These are phyloP conservation scores for Uncinocarpus reesii DNA, from an alignment of 2,329 filamentous ascomycete species.

Conservation along the genomic window DNA sequence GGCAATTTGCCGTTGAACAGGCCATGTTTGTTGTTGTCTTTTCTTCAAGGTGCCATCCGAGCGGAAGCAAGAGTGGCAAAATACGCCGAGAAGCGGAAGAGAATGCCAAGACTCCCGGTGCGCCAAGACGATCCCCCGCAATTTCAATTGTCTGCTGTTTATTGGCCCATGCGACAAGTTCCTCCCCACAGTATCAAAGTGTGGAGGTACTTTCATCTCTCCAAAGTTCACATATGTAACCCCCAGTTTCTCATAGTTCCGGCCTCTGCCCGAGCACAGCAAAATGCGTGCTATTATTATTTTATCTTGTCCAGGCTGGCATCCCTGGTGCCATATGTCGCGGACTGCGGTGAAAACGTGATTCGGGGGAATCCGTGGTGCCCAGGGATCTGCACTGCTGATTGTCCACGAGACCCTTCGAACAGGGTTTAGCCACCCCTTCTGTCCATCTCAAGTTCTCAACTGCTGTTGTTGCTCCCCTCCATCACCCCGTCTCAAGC, in stretches of 20 bases:
- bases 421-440: conserved; percentile 7
- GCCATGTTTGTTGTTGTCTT: no score
- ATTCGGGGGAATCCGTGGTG: conserved; percentile 2
- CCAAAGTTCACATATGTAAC: conserved; percentile 1
- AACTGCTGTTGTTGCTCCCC: no score
- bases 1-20: no score
- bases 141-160: background rate
- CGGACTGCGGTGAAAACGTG: background rate
- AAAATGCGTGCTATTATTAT: background rate
- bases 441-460: background rate
- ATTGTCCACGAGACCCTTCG: conserved; percentile 10
- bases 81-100: no score
- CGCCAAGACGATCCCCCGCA: conserved; percentile 9
- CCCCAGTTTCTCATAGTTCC: no score
- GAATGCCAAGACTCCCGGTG: background rate
- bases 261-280: no score
- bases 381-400: background rate
- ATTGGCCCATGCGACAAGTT: conserved; percentile 1
- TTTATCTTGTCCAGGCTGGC: background rate
- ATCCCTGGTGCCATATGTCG: background rate
- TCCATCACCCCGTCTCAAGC: background rate
- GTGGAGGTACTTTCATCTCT: background rate
- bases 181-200: background rate
- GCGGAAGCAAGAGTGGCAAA: no score
- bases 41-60: no score